Percentiles rank a stretch among this genome's conserved stretches.
Conservation (phyloP, 2,329 filamentous ascomycete genomes). For the Hymenoscyphus fraxineus region DNA sequence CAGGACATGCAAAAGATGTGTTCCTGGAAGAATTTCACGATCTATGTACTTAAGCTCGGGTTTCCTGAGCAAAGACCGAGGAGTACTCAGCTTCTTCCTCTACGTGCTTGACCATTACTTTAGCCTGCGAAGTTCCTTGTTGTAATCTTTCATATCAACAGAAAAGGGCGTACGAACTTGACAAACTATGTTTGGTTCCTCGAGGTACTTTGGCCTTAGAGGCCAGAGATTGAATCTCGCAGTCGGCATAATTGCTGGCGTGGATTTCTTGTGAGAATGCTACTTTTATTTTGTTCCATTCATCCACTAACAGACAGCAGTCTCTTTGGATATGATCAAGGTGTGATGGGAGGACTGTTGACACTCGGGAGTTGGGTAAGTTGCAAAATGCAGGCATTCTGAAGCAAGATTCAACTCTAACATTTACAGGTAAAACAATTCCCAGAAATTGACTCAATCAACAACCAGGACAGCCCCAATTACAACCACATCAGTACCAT, state of each 20-base stretch:
- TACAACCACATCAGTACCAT: conserved; percentile 29
- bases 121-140: background rate
- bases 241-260: conserved; percentile 67
- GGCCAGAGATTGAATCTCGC: conserved; percentile 65
- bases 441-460: conserved; percentile 48
- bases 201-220: conserved; percentile 59
- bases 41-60: background rate
- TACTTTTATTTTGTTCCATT: conserved; percentile 32
- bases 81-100: background rate
- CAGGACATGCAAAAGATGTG: background rate
- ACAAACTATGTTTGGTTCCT: conserved; percentile 36
- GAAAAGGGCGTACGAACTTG: background rate
- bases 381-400: background rate
- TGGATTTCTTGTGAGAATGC: conserved; percentile 61
- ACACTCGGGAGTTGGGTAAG: conserved; percentile 41
- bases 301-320: conserved; percentile 8
- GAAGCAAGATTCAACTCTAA: background rate
- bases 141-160: background rate
- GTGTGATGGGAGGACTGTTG: conserved; percentile 45
- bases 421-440: conserved; percentile 42
- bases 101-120: background rate
- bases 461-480: conserved; percentile 21
- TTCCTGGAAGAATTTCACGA: background rate
- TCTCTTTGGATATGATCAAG: conserved; percentile 47
- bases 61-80: background rate